Evolutionary conservation across 768 basidiomycete species (phyloP), one percentile per base, ranked within the genome.

Genomic region (Mrakia hoshinonis): DNA sequence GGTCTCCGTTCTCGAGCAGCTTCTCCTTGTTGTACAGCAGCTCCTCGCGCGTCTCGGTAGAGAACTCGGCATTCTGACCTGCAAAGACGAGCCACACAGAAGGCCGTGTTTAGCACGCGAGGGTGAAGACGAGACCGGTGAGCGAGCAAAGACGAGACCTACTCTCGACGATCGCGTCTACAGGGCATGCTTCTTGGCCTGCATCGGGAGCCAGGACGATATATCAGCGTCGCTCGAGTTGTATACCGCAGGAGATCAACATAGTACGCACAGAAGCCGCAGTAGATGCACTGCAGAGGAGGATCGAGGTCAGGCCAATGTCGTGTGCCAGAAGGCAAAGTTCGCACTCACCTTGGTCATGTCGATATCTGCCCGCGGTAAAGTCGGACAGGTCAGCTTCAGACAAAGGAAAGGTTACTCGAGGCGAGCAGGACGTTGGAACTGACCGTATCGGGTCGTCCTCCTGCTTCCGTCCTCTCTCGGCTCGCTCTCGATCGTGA

Each of bases 121-220:
- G 15, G 67, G 5, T 12, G 65, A 43, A 15, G 54, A 29, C 3
- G 15, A 36, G 36, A 60, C n/a, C n/a, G n/a, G n/a, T 9, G 68
- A 20, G 5, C 46, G 29, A 29, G 31, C 7, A 34, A 18, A 52
- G 54, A 31, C 58, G 31, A 64, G 51, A 82, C 91, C 75, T 78
- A 95, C 94, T 95, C 83, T 98, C 96, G 68, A 99, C 96, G 76
- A 99, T 98, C 72, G 96, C 96, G 81, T 98, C 96, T 70, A 98
- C 96, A 2, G 96, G 96, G 80, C 96, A 99, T 38, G 96, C 96
- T 82, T 98, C 96, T 81, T 98, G 95, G 81, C 58, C 46, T 48
- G 46, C 5, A n/a, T n/a, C 1, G 9, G 6, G 43, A 43, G 6
- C 43, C 6, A 34, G 7, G n/a, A 36, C 5, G 9, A 43, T 12